Conservation (phyloP, 176 grass and related monocot genomes). For the Coix lacrymajobi region DNA sequence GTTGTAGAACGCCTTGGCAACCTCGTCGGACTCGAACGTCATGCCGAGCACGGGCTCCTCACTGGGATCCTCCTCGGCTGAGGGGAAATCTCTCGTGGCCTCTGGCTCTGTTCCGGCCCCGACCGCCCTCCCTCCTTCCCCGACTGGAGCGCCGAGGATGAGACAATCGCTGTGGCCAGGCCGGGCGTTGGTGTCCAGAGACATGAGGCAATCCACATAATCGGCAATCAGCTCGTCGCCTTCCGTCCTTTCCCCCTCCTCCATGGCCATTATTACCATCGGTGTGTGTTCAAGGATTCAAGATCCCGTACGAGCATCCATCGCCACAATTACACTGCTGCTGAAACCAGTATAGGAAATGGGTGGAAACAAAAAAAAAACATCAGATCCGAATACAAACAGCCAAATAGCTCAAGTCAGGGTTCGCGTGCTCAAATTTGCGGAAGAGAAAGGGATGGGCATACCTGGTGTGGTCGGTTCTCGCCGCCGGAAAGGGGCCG, state of each 20-base stretch:
- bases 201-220: slow-evolving; percentile 88
- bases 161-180: slow-evolving; percentile 30
- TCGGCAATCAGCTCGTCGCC: slow-evolving; percentile 68
- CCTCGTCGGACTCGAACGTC: slow-evolving; percentile 69
- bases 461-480: not conserved
- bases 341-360: not conserved
- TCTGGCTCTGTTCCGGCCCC: not conserved
- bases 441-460: not conserved
- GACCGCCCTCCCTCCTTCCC: slow-evolving; percentile 13
- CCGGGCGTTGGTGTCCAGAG: slow-evolving; percentile 62
- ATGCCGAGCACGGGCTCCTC: slow-evolving; percentile 72
- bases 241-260: slow-evolving; percentile 32
- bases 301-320: not conserved
- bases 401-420: not conserved
- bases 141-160: slow-evolving; percentile 32
- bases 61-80: slow-evolving; percentile 30
- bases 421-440: not conserved
- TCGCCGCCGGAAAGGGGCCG: not conserved
- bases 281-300: not conserved
- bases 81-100: slow-evolving; percentile 30
- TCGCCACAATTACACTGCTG: not conserved
- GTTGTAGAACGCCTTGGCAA: slow-evolving; percentile 84
- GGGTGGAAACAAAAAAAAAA: not conserved
- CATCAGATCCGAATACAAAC: not conserved
- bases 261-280: slow-evolving; percentile 79